Conservation (phyloP, 2,329 filamentous ascomycete species). For the Exserohilum turcica region DNA sequence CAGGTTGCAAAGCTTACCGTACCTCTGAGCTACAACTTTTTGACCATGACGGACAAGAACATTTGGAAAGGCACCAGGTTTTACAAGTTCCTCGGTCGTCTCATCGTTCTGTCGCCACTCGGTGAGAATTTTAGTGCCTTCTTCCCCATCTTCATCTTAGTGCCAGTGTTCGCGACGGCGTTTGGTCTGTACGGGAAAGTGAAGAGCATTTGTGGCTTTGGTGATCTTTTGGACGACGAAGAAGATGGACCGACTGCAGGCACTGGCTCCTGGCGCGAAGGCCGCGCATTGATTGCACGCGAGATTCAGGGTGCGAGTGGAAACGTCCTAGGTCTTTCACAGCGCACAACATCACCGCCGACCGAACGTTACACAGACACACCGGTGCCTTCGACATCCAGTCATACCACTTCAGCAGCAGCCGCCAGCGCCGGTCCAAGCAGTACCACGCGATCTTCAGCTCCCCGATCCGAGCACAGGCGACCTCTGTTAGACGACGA, state of each 20-base stretch:
- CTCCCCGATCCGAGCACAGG: constrained; percentile 18
- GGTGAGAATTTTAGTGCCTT: constrained; percentile 84
- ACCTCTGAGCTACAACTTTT: constrained; percentile 92
- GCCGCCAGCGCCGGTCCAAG: constrained; percentile 17
- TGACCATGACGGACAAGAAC: constrained; percentile 78
- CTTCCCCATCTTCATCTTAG: constrained; percentile 84
- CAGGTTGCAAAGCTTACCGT: constrained; percentile 93
- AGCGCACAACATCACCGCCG: constrained; percentile 23
- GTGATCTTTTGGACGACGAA: constrained; percentile 76
- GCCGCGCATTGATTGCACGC: constrained; percentile 84
- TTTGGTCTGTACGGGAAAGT: constrained; percentile 89
- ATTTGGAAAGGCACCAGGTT: constrained; percentile 82
- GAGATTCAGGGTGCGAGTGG: constrained; percentile 62
- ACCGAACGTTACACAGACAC: constrained; percentile 35
- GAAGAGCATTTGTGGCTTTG: constrained; percentile 77
- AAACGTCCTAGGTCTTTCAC: constrained; percentile 39
- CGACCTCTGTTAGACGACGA: constrained; percentile 55
- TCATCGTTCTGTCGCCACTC: constrained; percentile 82
- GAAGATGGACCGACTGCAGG: constrained; percentile 72
- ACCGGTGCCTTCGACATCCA: constrained; percentile 14
- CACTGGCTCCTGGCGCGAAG: constrained; percentile 87
- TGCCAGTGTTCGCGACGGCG: constrained; percentile 82
- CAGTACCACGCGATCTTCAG: constrained; percentile 6
- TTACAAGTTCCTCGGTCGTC: constrained; percentile 80
- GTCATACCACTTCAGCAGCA: background rate